Evolutionary conservation across 1,284 basidiomycete genomes (phyloP).

Genomic region (Ceratobasidium sp.): DNA sequence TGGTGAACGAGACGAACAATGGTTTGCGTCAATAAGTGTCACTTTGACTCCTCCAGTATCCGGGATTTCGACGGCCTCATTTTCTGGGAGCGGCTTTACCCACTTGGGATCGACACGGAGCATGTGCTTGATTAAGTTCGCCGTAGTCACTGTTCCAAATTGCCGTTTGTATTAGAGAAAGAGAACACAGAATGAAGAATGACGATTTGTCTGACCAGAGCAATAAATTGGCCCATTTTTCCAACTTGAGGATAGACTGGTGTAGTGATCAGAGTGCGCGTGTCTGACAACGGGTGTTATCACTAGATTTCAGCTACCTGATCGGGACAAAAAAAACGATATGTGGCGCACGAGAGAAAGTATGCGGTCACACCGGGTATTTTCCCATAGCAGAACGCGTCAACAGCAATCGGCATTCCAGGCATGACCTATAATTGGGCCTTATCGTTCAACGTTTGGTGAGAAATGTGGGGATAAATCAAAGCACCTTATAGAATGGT

Average conservation of each 20-base stretch:
- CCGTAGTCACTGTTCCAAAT: constrained; percentile 74
- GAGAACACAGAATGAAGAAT: neutral
- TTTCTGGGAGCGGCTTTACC: constrained; percentile 88
- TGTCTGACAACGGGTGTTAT: constrained; percentile 67
- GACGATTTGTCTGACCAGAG: constrained; percentile 63
- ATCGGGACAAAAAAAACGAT: neutral
- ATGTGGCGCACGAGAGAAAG: constrained; percentile 78
- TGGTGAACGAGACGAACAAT: constrained; percentile 69
- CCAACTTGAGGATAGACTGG: constrained; percentile 90
- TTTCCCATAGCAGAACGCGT: constrained; percentile 93
- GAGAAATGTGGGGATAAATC: neutral
- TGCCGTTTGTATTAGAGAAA: neutral
- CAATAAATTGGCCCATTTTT: constrained; percentile 94
- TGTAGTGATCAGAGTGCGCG: constrained; percentile 96
- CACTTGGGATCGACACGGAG: constrained; percentile 88
- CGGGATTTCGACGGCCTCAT: constrained; percentile 80
- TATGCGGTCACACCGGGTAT: constrained; percentile 91
- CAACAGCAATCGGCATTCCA: constrained; percentile 97
- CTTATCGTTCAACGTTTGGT: constrained; percentile 6
- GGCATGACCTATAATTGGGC: constrained; percentile 68
- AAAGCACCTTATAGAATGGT: constrained; percentile 88
- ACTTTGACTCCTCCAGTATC: constrained; percentile 89
- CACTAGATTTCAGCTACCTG: constrained; percentile 42
- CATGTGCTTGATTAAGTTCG: constrained; percentile 91
- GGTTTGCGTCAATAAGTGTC: constrained; percentile 97